A percentile compares a stretch with the other conserved stretches of the same genome.
These are phyloP conservation scores for Apiospora sp. DNA, from an alignment of 2,329 filamentous ascomycete genomes.

Conservation along the genomic window DNA sequence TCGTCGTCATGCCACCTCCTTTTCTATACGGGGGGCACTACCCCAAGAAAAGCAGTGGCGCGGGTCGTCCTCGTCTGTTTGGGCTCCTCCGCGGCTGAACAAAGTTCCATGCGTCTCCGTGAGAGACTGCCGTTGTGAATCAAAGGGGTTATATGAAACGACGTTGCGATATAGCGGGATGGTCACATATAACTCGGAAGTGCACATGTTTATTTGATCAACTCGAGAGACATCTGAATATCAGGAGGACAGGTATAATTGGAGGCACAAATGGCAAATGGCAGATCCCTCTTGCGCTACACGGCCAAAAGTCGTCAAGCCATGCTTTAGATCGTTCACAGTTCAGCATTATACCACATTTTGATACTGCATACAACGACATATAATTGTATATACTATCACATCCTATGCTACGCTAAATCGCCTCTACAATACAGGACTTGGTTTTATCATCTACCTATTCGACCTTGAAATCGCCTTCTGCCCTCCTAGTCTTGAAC, in stretches of 20 bases:
- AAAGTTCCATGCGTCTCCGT: not conserved
- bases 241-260: not conserved
- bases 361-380: too few species aligned
- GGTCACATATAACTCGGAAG: not conserved
- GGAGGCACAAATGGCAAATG: not conserved
- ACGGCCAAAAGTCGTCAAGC: too few species aligned
- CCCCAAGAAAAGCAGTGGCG: not conserved
- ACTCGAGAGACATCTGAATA: not conserved
- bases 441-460: not conserved
- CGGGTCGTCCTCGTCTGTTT: not conserved
- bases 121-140: too few species aligned
- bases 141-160: too few species aligned
- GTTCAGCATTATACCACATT: too few species aligned
- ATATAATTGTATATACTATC: too few species aligned
- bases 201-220: not conserved
- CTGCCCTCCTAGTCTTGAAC: constrained; percentile 48
- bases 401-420: not conserved
- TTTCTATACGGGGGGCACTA: not conserved
- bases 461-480: constrained; percentile 36
- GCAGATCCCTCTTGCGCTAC: not conserved
- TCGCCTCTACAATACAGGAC: not conserved
- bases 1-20: not conserved
- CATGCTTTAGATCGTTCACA: too few species aligned
- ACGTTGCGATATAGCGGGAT: not conserved
- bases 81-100: not conserved